Evolutionary conservation across 345 rosid species (phyloP), one percentile per base, ranked within the genome.

Genomic region (Xanthoceras sorbifolium): DNA sequence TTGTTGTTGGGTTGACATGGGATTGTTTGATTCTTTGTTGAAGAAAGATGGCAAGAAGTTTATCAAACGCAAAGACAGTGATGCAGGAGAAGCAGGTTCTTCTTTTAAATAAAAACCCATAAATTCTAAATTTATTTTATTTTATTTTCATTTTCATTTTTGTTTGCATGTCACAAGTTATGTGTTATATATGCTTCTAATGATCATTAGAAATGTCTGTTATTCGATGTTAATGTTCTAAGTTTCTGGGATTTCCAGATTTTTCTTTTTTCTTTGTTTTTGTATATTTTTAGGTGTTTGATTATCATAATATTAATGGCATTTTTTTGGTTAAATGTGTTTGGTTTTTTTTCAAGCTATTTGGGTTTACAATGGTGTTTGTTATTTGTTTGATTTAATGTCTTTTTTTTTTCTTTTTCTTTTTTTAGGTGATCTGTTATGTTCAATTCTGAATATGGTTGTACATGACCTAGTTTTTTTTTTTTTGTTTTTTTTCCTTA

Each of bases 1-100:
- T 3, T 48, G 54, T 74, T 26, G 61, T 20, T 65, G 59, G 60
- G 62, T 69, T 77, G 64, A 46, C 42, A 86, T 86, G 89, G 89
- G 87, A 73, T 64, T 85, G 76, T 52, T 89, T 79, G 89, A 84
- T 84, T 77, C 79, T 20, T 52, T 88, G 76, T 77, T 87, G 74
- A 84, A 77, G 29, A 83, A 78, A 80, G 61, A 88, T 65, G 88
- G 78, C 52, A 88, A 82, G 72, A 90, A 80, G 79, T 85, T 90
- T 81, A 84, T 92, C 82, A 96, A 93, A 85, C 81, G 99, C 81
- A 96, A 93, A 85, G 97, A 96, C 73, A 95, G 98, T 79, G 97
- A 92, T 80, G 97, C 99, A 64, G 98, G 94, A 62, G 99, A 95
- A 81, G 82, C 97, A 89, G 99, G 99, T 93, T 73, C 10, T 40